Evolutionary conservation across 1,284 basidiomycete genomes (phyloP), one percentile per base, ranked within the genome.

Genomic region (Erythrobasidium hasegawianum): DNA sequence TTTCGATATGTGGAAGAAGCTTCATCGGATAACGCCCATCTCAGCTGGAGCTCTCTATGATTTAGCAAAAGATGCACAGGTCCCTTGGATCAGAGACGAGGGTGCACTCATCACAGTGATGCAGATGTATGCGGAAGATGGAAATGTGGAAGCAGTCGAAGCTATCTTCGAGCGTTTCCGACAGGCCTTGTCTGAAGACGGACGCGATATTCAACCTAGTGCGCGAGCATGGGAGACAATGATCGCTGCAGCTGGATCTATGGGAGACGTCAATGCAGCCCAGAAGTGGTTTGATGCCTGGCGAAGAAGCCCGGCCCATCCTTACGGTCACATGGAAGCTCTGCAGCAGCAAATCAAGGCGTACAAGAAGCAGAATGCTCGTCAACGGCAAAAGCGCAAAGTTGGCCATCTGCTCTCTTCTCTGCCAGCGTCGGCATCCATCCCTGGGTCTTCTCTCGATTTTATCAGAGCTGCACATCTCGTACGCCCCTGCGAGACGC

Each of bases 281-380:
- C 39, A 55, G 18, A 13, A 26, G 2, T 64, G 54, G 53, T 64
- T 64, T 40, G 43, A 56, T 41, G 38, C 38, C 27, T 64, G 61
- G 61, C 27, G 61, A 41, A 43, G 39, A n/a, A 57, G 61, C 18
- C 9, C 27, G 24, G 43, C 38, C 1, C 61, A 62, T 62, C 59
- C 59, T 14, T 50, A 45, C 14, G 24, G 22, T 3, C 26, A 22
- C 16, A 22, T 53, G 50, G 50, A 53, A 26, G 26, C 16, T 3
- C 8, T 20, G 50, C 50, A 29, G 9, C 5, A 33, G 11, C 33
- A 11, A 5, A 33, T 33, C 33, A 33, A 33, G 33, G 33, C 33
- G 33, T 33, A 33, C 11, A 33, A 33, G 11, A 33, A 33, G 33
- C 41, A 27, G 11, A 40, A 52, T 20, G 39, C 47, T 18, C 45